phyloP scores from a whole-genome alignment of 352 stramenopile genomes.

The Phytopythium kandeliae region DNA sequence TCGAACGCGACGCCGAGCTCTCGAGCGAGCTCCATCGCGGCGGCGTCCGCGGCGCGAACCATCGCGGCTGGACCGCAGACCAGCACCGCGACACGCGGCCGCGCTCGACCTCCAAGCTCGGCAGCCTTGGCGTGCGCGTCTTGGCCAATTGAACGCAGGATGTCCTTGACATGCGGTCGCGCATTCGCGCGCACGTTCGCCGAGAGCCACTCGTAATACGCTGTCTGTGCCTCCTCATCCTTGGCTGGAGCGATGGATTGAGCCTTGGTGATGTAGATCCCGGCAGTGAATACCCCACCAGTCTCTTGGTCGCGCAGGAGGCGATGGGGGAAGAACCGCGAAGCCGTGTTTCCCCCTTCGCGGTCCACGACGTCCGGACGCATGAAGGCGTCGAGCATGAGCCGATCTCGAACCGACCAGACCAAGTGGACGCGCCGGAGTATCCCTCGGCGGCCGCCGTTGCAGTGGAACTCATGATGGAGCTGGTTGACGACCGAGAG shows the following conservation, averaged over 20 bases:
- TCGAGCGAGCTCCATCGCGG: constrained; percentile 11
- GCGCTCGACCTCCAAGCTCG: constrained; percentile 7
- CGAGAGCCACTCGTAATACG: constrained; percentile 16
- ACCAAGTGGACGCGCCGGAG: constrained; percentile 39
- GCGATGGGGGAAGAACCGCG: constrained; percentile 4
- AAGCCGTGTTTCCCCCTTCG: neutral
- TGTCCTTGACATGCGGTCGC: constrained; percentile 20
- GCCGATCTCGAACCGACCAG: constrained; percentile 32
- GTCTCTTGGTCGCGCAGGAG: neutral
- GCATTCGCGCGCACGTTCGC: constrained; percentile 13
- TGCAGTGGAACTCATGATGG: constrained; percentile 20
- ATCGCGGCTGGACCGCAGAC: constrained; percentile 31
- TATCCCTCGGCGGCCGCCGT: constrained; percentile 5
- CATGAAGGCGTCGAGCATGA: constrained; percentile 21
- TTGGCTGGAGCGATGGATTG: neutral
- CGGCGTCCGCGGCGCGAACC: constrained; percentile 20
- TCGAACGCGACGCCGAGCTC: constrained; percentile 34
- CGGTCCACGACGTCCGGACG: neutral
- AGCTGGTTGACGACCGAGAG: constrained; percentile 40
- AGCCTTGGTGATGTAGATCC: constrained; percentile 26
- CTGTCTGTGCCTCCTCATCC: neutral
- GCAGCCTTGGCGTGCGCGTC: constrained; percentile 8
- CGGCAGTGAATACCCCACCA: constrained; percentile 17
- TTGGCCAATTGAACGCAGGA: constrained; percentile 22
- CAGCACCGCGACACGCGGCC: constrained; percentile 27